Evolutionary conservation across 2,329 filamentous ascomycete species (phyloP), one percentile per base, ranked within the genome.

Genomic region (Rhytidhysteron rufulum): DNA sequence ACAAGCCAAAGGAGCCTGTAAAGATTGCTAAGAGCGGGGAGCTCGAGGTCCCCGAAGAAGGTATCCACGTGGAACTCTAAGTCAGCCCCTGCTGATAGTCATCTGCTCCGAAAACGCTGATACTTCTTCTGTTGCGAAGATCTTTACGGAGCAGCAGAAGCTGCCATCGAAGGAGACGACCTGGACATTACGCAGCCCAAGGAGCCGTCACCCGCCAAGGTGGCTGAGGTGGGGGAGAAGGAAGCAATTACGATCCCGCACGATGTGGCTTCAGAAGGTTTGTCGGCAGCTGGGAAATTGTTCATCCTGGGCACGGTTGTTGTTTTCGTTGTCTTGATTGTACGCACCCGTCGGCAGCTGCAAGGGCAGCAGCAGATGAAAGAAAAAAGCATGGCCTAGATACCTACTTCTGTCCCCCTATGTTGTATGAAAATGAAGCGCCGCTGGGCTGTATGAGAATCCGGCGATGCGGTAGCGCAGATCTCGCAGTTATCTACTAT

Each of bases 31-130:
- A 89, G 79, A 88, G 85, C 70, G 88, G 88, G 68, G 86, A 91
- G 77, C 74, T 93, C 57, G 78, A 83, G 67, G 83, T 90, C 53
- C 85, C 86, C 66, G 75, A 81, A 75, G 88, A 93, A 93, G 88
- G 88, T 93, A 91, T 88, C 75, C 85, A 89, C 73, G 79, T 83
- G 72, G 87, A 93, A 73, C 85, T 93, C 70, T 93, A 85, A 79
- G 74, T 71, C 52, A 51, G 50, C 49, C 48, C 43, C 42, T n/a
- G 48, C 48, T 45, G 51, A 48, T 51, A 43, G 42, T 38, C 47
- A 57, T 49, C 51, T 60, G 57, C 53, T 57, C 58, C 60, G 60
- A 57, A 62, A 57, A 55, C 56, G 63, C 68, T 70, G 67, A 70
- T 69, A 52, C 51, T 58, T 63, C 54, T 46, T 49, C 54, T 55